A percentile compares a stretch with the other conserved stretches of the same genome.
Evolutionary conservation across 768 basidiomycete genomes (phyloP).

Genomic region (Termitomyces sp.): DNA sequence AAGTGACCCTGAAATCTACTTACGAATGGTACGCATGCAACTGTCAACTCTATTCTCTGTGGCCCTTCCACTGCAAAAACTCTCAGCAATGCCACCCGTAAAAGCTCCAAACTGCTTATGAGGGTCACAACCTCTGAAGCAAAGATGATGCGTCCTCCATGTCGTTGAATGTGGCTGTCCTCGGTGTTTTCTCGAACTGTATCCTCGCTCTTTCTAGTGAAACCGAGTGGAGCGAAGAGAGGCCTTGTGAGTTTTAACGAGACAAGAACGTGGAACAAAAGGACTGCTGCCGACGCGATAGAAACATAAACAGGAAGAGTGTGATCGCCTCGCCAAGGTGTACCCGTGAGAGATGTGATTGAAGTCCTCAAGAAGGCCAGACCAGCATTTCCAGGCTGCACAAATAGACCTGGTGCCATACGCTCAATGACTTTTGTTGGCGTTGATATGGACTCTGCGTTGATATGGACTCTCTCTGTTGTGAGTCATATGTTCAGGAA

Average conservation of each 20-base stretch:
- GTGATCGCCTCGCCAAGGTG: slow-evolving; percentile 9
- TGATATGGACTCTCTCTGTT: too few relatives aligned
- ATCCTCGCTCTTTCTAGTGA: background rate
- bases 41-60: background rate
- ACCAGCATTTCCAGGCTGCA: background rate
- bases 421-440: background rate
- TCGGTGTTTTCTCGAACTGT: background rate
- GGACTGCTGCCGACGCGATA: slow-evolving; percentile 7
- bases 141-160: slow-evolving; percentile 14
- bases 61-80: background rate
- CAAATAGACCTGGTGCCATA: slow-evolving; percentile 9
- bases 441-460: too few relatives aligned
- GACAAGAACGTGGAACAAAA: slow-evolving; percentile 6
- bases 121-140: slow-evolving; percentile 9
- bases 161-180: slow-evolving; percentile 9
- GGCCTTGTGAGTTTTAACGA: slow-evolving; percentile 6
- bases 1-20: background rate
- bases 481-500: too few relatives aligned
- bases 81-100: slow-evolving; percentile 13
- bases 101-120: slow-evolving; percentile 13
- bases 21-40: slow-evolving; percentile 11
- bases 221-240: slow-evolving; percentile 4
- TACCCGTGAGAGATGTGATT: slow-evolving; percentile 1
- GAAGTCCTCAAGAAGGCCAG: slow-evolving; percentile 2
- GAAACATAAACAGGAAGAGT: slow-evolving; percentile 13